A percentile compares a stretch with the other conserved stretches of the same genome.
These are phyloP conservation scores for Pulveroboletus sp. DNA, from an alignment of 768 basidiomycete genomes.

Conservation along the genomic window DNA sequence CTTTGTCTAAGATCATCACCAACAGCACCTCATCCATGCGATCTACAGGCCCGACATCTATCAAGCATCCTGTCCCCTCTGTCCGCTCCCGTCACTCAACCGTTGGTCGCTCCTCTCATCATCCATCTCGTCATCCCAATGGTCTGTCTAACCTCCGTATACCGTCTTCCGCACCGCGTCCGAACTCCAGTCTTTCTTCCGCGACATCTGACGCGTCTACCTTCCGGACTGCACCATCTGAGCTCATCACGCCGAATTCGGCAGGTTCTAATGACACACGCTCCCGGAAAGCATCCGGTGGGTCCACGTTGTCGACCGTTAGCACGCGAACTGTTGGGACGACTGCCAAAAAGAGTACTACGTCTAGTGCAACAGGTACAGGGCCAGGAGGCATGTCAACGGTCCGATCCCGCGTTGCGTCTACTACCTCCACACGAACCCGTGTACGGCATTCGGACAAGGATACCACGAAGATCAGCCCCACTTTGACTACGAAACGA, in stretches of 20 bases:
- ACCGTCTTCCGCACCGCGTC: conserved; percentile 24
- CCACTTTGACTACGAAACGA: conserved; percentile 17
- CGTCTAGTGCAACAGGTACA: background rate
- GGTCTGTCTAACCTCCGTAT: conserved; percentile 29
- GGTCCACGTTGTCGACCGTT: conserved; percentile 27
- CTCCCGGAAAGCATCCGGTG: conserved; percentile 27
- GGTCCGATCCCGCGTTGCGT: conserved; percentile 20
- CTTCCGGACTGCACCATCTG: conserved; percentile 30
- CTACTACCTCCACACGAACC: conserved; percentile 22
- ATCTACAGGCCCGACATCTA: conserved; percentile 14
- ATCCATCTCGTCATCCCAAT: conserved; percentile 16
- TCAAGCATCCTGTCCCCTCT: conserved; percentile 15
- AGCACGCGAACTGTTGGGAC: conserved; percentile 32
- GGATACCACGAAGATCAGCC: conserved; percentile 21
- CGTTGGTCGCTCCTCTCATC: conserved; percentile 24
- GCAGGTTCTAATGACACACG: conserved; percentile 20
- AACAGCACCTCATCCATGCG: conserved; percentile 23
- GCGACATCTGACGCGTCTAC: conserved; percentile 28
- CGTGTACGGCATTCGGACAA: conserved; percentile 22
- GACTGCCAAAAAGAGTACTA: conserved; percentile 9
- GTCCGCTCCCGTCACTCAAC: conserved; percentile 19
- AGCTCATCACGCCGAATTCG: conserved; percentile 27
- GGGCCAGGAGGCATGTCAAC: conserved; percentile 9
- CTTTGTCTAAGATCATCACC: conserved; percentile 25
- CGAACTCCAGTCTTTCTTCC: conserved; percentile 26